Evolutionary conservation across 805 yeast species (phyloP), one percentile per base, ranked within the genome.

Genomic region (Saccharomycopsis vini): DNA sequence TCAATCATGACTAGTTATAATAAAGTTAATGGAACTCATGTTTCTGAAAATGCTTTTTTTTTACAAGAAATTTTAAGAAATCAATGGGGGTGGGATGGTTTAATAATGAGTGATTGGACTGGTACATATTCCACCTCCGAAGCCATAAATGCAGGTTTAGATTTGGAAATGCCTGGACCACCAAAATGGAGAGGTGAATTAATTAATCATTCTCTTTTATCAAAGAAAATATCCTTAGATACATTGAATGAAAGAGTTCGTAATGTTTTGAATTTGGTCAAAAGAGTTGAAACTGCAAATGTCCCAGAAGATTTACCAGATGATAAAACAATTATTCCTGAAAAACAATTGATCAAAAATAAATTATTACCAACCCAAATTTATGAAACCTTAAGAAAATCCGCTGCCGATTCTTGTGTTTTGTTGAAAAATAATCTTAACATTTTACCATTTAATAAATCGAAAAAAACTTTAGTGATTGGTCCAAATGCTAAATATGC

Each of bases 81-180:
- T 39, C 81, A 78, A 56, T 58, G 76, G 41, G 82, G 81, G 0
- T 78, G 77, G 53, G 81, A 77, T 59, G 84, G 83, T 0, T 77
- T 75, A 56, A 78, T 77, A n/a, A 70, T 76, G 45, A 68, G 79
- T 22, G 83, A 77, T 54, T 76, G 82, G 81, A 76, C 74, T n/a
- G 82, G 79, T 4, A 78, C 72, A 47, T 78, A 72, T 50, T 55
- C 71, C 6, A 82, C 83, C 4, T 75, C 76, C 4, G 64, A 67
- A 40, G 67, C 79, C 1, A 77, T 73, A 1, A 58, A 74, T 20
- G 68, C 80, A 2, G 85, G 85, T 2, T 58, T 75, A 29, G 84
- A 79, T 57, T 75, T 79, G 81, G 64, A 73, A 10, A 76, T 78
- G 82, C 83, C 83, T 1, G 77, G 78, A 13, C 29, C 29, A 9